These are phyloP conservation scores for Canavalia ensiformis DNA, from an alignment of 306 rosid species.

Conservation along the genomic window DNA sequence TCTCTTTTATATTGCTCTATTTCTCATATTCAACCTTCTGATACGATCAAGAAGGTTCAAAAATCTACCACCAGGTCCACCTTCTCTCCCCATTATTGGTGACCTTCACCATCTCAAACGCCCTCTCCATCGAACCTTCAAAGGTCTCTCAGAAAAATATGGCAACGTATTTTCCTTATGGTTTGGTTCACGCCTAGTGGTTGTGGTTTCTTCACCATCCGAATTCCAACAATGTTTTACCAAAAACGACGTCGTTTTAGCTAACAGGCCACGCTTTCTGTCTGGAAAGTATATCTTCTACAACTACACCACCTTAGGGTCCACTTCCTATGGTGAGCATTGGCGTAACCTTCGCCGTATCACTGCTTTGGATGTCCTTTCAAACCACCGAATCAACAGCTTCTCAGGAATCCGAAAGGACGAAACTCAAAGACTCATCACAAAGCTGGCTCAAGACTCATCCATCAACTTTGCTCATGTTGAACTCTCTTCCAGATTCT, in stretches of 20 bases:
- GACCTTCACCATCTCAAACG: slow-evolving; percentile 64
- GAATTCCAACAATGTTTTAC: slow-evolving; percentile 65
- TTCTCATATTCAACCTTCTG: not conserved
- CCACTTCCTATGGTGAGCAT: slow-evolving; percentile 61
- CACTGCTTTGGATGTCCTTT: slow-evolving; percentile 58
- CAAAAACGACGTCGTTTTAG: slow-evolving; percentile 64
- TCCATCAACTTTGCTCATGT: slow-evolving; percentile 38
- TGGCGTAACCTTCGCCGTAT: slow-evolving; percentile 82
- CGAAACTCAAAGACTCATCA: slow-evolving; percentile 47
- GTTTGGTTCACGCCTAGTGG: slow-evolving; percentile 51
- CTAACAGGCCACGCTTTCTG: slow-evolving; percentile 57
- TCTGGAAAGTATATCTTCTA: slow-evolving; percentile 60
- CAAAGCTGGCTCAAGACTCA: slow-evolving; percentile 39
- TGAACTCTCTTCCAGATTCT: slow-evolving; percentile 44
- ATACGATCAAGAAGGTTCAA: slow-evolving; percentile 27
- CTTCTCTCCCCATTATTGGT: slow-evolving; percentile 62
- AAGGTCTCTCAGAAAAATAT: slow-evolving; percentile 47
- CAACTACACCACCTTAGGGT: slow-evolving; percentile 55
- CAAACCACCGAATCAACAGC: slow-evolving; percentile 43
- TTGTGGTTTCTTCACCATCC: slow-evolving; percentile 54
- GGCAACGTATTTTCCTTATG: slow-evolving; percentile 54
- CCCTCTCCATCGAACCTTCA: slow-evolving; percentile 55
- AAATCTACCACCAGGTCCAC: slow-evolving; percentile 65
- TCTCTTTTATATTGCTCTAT: not conserved
- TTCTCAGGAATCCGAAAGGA: slow-evolving; percentile 46